Percentiles rank a stretch among this genome's conserved stretches.
Conservation (phyloP, 2,329 filamentous ascomycete species). For the Nannizziopsis barbatae region DNA sequence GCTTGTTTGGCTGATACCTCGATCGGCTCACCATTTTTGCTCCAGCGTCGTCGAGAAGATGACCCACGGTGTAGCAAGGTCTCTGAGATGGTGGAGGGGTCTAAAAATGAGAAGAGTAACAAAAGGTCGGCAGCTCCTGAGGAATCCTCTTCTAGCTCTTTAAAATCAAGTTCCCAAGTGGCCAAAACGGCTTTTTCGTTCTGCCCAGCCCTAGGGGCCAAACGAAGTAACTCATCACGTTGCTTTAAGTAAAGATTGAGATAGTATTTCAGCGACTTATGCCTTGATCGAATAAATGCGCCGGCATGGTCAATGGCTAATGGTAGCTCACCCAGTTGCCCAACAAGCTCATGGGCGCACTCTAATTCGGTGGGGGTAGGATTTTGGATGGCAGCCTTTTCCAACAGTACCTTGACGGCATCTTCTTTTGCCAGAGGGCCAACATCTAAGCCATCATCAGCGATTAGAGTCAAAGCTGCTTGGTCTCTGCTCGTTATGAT, state of each 20-base stretch:
- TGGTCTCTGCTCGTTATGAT: conserved; percentile 13
- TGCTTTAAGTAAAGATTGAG: conserved; percentile 7
- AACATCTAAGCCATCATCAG: conserved; percentile 8
- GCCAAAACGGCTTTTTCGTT: conserved; percentile 13
- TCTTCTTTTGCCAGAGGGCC: conserved; percentile 6
- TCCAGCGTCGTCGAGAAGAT: conserved; percentile 10
- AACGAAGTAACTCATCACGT: conserved; percentile 10
- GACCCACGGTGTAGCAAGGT: conserved; percentile 11
- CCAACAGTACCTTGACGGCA: conserved; percentile 12
- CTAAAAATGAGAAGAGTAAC: conserved; percentile 13
- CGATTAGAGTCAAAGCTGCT: background rate
- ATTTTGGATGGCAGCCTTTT: conserved; percentile 10
- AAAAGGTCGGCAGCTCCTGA: conserved; percentile 6
- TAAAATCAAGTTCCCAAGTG: conserved; percentile 15
- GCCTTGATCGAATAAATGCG: conserved; percentile 14
- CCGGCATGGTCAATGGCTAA: conserved; percentile 14
- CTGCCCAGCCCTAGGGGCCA: background rate
- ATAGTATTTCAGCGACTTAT: conserved; percentile 11
- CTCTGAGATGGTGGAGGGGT: conserved; percentile 13
- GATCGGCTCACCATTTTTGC: conserved; percentile 12
- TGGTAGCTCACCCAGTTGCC: conserved; percentile 13
- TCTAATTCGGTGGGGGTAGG: conserved; percentile 8
- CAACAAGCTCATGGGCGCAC: conserved; percentile 9
- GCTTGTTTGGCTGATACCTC: conserved; percentile 11
- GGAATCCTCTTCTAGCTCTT: conserved; percentile 9